These are phyloP conservation scores for Angomonas ambiguus DNA, from an alignment of 208 protist species.

Conservation along the genomic window DNA sequence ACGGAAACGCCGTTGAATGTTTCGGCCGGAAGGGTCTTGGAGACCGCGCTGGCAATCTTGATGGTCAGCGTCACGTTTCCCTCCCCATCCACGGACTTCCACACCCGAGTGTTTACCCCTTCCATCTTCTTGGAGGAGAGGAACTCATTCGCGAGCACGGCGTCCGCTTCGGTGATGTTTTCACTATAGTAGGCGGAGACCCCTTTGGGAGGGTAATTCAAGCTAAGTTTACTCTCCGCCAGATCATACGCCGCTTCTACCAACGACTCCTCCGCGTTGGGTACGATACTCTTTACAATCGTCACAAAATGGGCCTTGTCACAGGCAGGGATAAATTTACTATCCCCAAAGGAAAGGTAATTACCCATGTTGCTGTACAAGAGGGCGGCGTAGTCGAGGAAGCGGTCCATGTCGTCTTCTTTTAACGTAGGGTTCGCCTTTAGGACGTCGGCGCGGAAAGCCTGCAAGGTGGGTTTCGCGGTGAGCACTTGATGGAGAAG, in stretches of 20 bases:
- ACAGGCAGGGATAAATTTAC: constrained; percentile 86
- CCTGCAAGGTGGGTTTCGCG: constrained; percentile 16
- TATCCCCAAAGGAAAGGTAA: constrained; percentile 92
- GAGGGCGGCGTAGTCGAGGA: constrained; percentile 75
- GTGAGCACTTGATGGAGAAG: constrained; percentile 42
- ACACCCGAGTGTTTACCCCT: constrained; percentile 82
- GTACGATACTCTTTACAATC: constrained; percentile 29
- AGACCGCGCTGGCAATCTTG: constrained; percentile 40
- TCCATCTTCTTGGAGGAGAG: constrained; percentile 48
- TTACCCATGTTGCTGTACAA: constrained; percentile 93
- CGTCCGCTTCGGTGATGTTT: constrained; percentile 71
- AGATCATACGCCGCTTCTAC: constrained; percentile 66
- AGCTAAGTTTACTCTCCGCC: constrained; percentile 28
- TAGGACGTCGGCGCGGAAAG: constrained; percentile 14
- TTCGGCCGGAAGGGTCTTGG: constrained; percentile 31
- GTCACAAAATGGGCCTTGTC: constrained; percentile 39
- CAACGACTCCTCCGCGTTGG: constrained; percentile 18
- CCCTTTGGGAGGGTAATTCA: constrained; percentile 73
- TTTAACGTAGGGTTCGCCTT: constrained; percentile 16
- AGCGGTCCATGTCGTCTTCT: constrained; percentile 42
- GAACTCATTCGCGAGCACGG: constrained; percentile 68
- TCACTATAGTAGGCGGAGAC: constrained; percentile 81
- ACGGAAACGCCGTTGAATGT: constrained; percentile 49
- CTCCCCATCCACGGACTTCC: constrained; percentile 38
- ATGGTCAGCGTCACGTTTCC: constrained; percentile 28